Evolutionary conservation across 306 rosid species (phyloP).

Genomic region (Casuarina glauca): DNA sequence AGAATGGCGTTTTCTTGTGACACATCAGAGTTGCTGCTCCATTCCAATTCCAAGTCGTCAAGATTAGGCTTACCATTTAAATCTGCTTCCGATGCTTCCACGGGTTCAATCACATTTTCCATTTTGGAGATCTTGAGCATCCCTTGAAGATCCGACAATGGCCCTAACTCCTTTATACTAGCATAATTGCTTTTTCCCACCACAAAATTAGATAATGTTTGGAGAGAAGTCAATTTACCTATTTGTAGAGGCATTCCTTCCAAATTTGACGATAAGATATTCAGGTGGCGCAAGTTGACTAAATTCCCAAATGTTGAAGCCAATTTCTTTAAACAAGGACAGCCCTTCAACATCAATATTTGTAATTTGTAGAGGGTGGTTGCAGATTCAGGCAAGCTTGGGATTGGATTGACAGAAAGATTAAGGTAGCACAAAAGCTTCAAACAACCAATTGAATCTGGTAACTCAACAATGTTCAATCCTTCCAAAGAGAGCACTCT

Average conservation of each 20-base stretch:
- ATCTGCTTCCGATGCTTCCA: too few relatives aligned
- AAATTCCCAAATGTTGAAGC: background rate
- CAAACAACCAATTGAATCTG: background rate
- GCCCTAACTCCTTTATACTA: too few relatives aligned
- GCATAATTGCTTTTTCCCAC: too few relatives aligned
- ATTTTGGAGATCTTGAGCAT: too few relatives aligned
- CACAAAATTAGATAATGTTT: too few relatives aligned
- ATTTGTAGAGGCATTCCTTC: background rate
- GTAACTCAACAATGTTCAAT: background rate
- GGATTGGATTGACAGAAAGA: background rate
- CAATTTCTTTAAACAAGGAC: background rate
- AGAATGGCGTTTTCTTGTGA: background rate
- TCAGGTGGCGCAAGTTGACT: too few relatives aligned
- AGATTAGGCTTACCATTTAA: too few relatives aligned
- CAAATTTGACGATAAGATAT: too few relatives aligned
- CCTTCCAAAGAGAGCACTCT: background rate
- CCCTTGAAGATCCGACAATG: background rate
- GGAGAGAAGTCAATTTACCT: background rate
- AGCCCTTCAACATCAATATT: background rate
- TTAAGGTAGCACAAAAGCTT: slow-evolving; percentile 6
- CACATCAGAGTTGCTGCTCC: too few relatives aligned
- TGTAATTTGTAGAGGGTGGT: slow-evolving; percentile 14
- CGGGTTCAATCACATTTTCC: too few relatives aligned
- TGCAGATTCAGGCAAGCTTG: background rate
- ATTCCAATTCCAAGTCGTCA: too few relatives aligned